Base-by-base conservation (phyloP, 441 rosid species). In the Melastoma candidum region DNA sequence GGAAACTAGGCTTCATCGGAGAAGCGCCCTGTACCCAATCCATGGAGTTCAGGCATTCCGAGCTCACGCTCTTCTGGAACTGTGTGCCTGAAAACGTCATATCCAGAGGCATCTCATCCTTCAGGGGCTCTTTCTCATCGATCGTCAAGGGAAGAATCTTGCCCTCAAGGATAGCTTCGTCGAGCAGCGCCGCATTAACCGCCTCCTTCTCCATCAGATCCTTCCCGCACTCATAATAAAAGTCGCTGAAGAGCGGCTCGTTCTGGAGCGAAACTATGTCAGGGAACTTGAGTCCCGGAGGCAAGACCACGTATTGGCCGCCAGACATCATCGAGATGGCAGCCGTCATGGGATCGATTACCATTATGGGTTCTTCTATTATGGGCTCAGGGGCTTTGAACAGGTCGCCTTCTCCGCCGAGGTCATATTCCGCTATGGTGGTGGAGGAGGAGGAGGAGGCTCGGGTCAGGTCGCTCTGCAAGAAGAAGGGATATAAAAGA, bases 331-430 rank as follows among this genome's bases (percentile, higher is more conserved):
- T 77, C 0, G 87, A 81, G 54, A 94, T 74, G 64, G 89, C 87
- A 24, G 79, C 85, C 0, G 83, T 71, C 73, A 89, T 70, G 47
- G 90, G 89, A 81, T 93, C 95, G 11, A 76, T 69, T 58, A 74
- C 66, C 56, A 70, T 36, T 12, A 70, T 46, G 27, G 81, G 76
- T 57, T 83, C 90, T 71, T 85, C 94, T 22, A 87, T 81, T 68
- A 90, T 71, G 26, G 95, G 84, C 66, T 85, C 86, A 4, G 97
- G 95, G 27, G 96, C 96, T 79, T 83, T 83, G 72, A 94, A 94
- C 11, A 94, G 66, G 72, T 90, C 96, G 54, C 95, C 84, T 79
- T 84, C 99, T 57, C 73, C 94, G 61, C 93, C 95, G 9, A 89
- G 65, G 73, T 90, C 83, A 57, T 87, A 94, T 57, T 90, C 96